phyloP scores from a whole-genome alignment of 1,284 basidiomycete species.

The Austroboletus niveus region DNA sequence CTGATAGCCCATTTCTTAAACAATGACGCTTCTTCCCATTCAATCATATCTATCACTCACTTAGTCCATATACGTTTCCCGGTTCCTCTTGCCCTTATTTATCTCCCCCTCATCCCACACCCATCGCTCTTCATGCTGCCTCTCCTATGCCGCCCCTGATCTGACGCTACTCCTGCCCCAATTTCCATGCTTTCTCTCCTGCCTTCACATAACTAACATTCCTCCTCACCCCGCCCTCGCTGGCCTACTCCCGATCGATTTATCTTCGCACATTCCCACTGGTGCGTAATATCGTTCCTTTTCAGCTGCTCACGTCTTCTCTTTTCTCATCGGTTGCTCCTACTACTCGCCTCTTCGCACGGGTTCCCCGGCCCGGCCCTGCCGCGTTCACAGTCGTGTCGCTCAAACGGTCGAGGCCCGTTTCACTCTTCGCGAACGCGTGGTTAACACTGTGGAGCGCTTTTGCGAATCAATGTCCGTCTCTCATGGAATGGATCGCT shows the following conservation, averaged over 20 bases:
- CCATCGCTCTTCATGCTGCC: too few species aligned
- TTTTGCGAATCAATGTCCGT: slow-evolving; percentile 10
- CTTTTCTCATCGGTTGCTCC: too few species aligned
- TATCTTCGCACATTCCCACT: too few species aligned
- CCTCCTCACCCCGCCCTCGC: too few species aligned
- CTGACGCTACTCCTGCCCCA: too few species aligned
- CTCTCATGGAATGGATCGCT: not conserved
- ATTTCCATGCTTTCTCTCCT: not conserved
- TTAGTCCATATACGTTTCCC: not conserved
- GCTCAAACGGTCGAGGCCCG: not conserved
- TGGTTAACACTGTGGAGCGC: not conserved
- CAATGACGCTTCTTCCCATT: slow-evolving; percentile 5
- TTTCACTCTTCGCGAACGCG: not conserved
- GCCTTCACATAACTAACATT: too few species aligned
- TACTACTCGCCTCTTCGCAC: not conserved
- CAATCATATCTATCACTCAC: not conserved
- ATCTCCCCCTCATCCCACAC: not conserved
- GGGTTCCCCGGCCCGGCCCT: slow-evolving; percentile 7
- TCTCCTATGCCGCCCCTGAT: too few species aligned
- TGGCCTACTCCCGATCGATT: too few species aligned
- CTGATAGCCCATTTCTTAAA: not conserved
- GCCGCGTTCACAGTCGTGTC: not conserved
- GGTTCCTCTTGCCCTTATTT: not conserved
- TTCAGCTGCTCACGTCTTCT: too few species aligned
- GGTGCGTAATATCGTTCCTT: too few species aligned